Percentiles rank a stretch among this genome's conserved stretches.
phyloP scores from a whole-genome alignment of 306 rosid species.

The Pterocarpus santalinus region DNA sequence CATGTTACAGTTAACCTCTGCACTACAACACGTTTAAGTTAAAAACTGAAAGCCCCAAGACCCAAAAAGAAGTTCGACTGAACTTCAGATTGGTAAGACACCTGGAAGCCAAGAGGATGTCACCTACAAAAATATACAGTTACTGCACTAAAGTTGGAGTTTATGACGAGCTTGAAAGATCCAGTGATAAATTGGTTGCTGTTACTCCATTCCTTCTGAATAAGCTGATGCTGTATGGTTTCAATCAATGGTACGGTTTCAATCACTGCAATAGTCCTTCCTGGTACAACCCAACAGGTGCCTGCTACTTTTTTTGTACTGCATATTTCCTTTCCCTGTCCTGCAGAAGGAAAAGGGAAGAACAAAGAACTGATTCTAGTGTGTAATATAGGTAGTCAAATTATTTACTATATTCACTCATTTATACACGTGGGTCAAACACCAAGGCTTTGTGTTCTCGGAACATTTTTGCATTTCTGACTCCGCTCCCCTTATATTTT shows the following conservation, averaged over 20 bases:
- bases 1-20: no score
- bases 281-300: conserved; percentile 6
- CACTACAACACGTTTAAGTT: no score
- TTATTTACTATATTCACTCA: conserved; percentile 39
- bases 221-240: background rate
- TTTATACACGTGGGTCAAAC: conserved; percentile 42
- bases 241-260: background rate
- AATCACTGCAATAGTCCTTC: background rate
- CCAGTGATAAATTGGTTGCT: background rate
- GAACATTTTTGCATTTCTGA: conserved; percentile 64
- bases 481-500: conserved; percentile 77
- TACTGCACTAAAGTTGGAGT: background rate
- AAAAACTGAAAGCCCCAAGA: no score
- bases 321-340: conserved; percentile 1
- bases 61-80: no score
- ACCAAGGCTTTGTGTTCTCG: conserved; percentile 44
- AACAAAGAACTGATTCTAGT: conserved; percentile 32
- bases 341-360: background rate
- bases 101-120: background rate
- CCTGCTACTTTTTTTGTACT: background rate
- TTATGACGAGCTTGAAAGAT: background rate
- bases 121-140: background rate
- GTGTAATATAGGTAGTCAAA: conserved; percentile 42
- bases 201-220: background rate
- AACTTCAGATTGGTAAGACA: no score